Evolutionary conservation across 768 basidiomycete genomes (phyloP), one percentile per base, ranked within the genome.

Genomic region (Lactarius hengduanensis): DNA sequence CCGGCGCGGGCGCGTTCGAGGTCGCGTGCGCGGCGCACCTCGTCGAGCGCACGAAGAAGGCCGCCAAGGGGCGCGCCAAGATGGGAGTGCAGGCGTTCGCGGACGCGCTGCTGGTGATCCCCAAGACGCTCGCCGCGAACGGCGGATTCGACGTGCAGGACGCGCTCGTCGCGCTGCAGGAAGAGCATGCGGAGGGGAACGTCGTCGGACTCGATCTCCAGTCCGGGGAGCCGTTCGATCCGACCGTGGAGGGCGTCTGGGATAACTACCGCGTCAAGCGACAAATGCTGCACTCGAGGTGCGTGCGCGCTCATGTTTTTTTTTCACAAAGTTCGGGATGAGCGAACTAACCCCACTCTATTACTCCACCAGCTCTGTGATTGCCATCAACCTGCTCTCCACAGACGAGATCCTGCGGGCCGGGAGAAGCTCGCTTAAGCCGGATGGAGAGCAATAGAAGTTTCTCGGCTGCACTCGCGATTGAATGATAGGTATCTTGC

Each of bases 251-350:
- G 74, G 97, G 97, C 43, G 88, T 99, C 32, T 99, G 96, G 96
- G 97, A 99, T 76, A 98, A 98, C 79, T 98, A 97, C 75, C 83
- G 97, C 70, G 97, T 99, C 67, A 99, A 99, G 82, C 83, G 96
- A 67, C 97, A 99, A 76, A 97, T 99, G 94, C 79, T 99, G 56
- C 96, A 98, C 75, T 96, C 94, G 73, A 93, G 92, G 94, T 95
- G 71, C 75, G 87, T 79, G 32, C 47, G 32, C 53, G 11, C 10
- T 22, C 54, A 57, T 7, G 7, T 15, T 64, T 62, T 62, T 70
- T 26, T 66, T 72, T 11, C 30, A 30, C 30, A 32, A 32, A 32
- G 22, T 61, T 70, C 69, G 50, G 53, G 69, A 54, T 73, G 68
- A 40, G 66, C 76, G 74, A 69, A 74, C 69, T 57, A 34, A 2